Evolutionary conservation across 169 alveolate genomes (phyloP).

Genomic region (Cryptosporidium canis): DNA sequence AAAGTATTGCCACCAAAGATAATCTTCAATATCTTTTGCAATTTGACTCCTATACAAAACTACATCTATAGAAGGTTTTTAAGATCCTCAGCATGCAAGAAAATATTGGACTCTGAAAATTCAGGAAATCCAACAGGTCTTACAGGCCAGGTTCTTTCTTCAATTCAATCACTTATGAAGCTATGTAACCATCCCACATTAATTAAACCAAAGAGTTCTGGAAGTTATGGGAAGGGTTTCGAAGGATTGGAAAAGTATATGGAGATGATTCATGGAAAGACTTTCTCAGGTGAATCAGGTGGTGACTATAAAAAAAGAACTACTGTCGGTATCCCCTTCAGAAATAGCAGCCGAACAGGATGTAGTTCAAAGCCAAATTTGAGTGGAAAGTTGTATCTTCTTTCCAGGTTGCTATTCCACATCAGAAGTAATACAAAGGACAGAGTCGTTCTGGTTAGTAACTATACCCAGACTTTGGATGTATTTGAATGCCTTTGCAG

Average conservation of each 20-base stretch:
- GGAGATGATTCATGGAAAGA: conserved; percentile 52
- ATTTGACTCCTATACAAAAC: conserved; percentile 85
- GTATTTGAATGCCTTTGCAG: conserved; percentile 86
- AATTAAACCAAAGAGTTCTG: conserved; percentile 61
- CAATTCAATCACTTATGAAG: conserved; percentile 85
- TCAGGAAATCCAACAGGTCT: conserved; percentile 67
- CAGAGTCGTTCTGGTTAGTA: conserved; percentile 89
- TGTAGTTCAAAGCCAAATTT: conserved; percentile 39
- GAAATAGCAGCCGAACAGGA: conserved; percentile 40
- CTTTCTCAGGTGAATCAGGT: neutral
- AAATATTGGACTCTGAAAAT: conserved; percentile 76
- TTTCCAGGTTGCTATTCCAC: conserved; percentile 78
- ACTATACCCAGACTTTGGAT: conserved; percentile 91
- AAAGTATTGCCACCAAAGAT: conserved; percentile 90
- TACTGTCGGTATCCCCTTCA: neutral
- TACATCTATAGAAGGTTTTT: conserved; percentile 81
- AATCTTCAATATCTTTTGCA: conserved; percentile 86
- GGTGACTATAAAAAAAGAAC: conserved; percentile 6
- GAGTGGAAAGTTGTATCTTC: conserved; percentile 51
- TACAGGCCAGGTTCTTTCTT: conserved; percentile 80
- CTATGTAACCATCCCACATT: conserved; percentile 89
- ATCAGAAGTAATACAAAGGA: conserved; percentile 83
- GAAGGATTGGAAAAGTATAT: conserved; percentile 57
- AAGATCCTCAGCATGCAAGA: conserved; percentile 79
- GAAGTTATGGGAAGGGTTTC: conserved; percentile 70